Evolutionary conservation across 2,329 filamentous ascomycete genomes (phyloP), one percentile per base, ranked within the genome.

Genomic region (Neoscytalidium dimidiatum): DNA sequence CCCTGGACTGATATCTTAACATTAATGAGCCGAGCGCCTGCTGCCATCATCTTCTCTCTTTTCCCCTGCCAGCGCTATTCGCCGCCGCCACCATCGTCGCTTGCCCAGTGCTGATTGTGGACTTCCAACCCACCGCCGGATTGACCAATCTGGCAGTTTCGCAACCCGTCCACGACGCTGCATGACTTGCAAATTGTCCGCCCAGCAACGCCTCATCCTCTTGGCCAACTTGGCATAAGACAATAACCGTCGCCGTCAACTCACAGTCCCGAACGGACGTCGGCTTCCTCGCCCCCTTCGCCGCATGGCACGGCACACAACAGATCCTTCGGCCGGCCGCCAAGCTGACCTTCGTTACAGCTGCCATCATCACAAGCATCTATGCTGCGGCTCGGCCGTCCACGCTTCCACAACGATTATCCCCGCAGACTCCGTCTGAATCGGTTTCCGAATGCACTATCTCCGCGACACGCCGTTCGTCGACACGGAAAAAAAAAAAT

Each of bases 221-320:
- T 52, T 52, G 49, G 49, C 49, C 49, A 33, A 49, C 49, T 52
- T 52, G 49, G 49, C 49, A 52, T 52, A 52, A 52, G 49, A 52
- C n/a, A 33, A 33, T 33, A 4, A 21, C 46, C 46, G 46, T 28
- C 46, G 46, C 46, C 46, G 7, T 52, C 28, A 21, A 52, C 19
- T 52, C 33, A n/a, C 49, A 14, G 31, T n/a, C 33, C 49, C 46
- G 14, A 41, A 11, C 38, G 38, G 14, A 17, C 38, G 14, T 7
- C 46, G 13, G 46, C 46, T 13, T 46, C 21, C 21, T 46, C n/a
- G 43, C 5, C 43, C n/a, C 41, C 5, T 19, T 14, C 41, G 41
- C 41, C 44, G 17, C 49, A 31, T 33, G 17, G 28, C 17, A 33
- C 29, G 28, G 29, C 49, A 33, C 21, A 14, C 28, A n/a, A 31